Conservation (phyloP, 331 rosid genomes). For the Quercus lobata region DNA sequence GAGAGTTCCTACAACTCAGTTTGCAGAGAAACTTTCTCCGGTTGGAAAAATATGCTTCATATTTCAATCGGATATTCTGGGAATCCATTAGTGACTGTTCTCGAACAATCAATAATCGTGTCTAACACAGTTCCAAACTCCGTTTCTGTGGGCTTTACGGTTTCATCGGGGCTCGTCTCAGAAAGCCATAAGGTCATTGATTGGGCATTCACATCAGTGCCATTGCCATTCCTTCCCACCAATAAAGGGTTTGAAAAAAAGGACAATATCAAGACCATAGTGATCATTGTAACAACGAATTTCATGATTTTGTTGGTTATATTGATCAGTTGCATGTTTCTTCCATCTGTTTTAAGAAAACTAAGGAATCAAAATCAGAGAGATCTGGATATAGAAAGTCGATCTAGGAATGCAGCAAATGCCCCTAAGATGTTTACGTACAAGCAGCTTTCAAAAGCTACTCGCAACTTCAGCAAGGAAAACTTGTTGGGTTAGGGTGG, state of each 20-base stretch:
- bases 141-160: slow-evolving; percentile 55
- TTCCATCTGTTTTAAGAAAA: slow-evolving; percentile 20
- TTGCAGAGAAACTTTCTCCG: too few species aligned
- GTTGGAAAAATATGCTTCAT: slow-evolving; percentile 21
- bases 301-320: slow-evolving; percentile 2
- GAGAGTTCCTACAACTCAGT: too few species aligned
- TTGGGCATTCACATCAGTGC: slow-evolving; percentile 54
- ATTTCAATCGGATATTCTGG: slow-evolving; percentile 36
- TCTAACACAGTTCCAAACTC: slow-evolving; percentile 31
- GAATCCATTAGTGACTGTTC: slow-evolving; percentile 23
- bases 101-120: slow-evolving; percentile 32
- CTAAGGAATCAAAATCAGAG: slow-evolving; percentile 21
- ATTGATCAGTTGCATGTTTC: slow-evolving; percentile 1
- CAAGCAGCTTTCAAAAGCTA: slow-evolving; percentile 44
- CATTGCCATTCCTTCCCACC: slow-evolving; percentile 24
- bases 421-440: slow-evolving; percentile 39
- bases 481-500: slow-evolving; percentile 54
- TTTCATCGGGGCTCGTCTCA: slow-evolving; percentile 37
- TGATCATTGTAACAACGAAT: slow-evolving; percentile 21
- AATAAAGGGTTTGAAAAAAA: not conserved
- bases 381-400: slow-evolving; percentile 35
- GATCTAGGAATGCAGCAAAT: slow-evolving; percentile 36
- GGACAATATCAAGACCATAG: slow-evolving; percentile 21
- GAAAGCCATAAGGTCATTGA: slow-evolving; percentile 39
- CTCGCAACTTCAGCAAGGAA: slow-evolving; percentile 42